These are phyloP conservation scores for Tephrocybe sp. DNA, from an alignment of 768 basidiomycete genomes.

Conservation along the genomic window DNA sequence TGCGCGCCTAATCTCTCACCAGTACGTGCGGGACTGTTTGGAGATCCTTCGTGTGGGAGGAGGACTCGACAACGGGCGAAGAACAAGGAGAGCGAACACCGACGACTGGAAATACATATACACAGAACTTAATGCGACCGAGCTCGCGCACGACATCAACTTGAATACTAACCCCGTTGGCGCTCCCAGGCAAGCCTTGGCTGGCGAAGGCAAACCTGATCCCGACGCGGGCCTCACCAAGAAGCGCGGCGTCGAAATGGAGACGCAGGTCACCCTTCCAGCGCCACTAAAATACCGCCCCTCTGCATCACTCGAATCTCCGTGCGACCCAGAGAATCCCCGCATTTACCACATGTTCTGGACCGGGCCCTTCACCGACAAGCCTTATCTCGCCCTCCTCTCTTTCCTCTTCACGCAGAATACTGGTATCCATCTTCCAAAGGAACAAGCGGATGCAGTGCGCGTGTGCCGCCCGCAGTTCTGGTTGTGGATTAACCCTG, in stretches of 20 bases:
- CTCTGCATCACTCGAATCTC: slow-evolving; percentile 34
- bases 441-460: slow-evolving; percentile 36
- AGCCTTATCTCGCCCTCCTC: slow-evolving; percentile 88
- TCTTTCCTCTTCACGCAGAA: slow-evolving; percentile 96
- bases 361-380: slow-evolving; percentile 96
- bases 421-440: slow-evolving; percentile 64
- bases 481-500: slow-evolving; percentile 97
- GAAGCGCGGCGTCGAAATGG: slow-evolving; percentile 60
- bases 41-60: slow-evolving; percentile 86
- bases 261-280: slow-evolving; percentile 49
- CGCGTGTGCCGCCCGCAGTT: slow-evolving; percentile 81
- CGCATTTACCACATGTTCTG: slow-evolving; percentile 94
- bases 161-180: slow-evolving; percentile 20
- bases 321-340: slow-evolving; percentile 77
- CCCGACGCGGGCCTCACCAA: slow-evolving; percentile 53
- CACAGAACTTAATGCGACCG: slow-evolving; percentile 31
- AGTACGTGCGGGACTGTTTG: slow-evolving; percentile 96
- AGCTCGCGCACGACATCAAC: slow-evolving; percentile 17
- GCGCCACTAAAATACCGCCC: slow-evolving; percentile 41
- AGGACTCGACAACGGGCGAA: slow-evolving; percentile 74
- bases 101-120: slow-evolving; percentile 84
- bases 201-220: slow-evolving; percentile 29
- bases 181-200: slow-evolving; percentile 22
- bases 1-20: slow-evolving; percentile 2
- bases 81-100: slow-evolving; percentile 68